phyloP scores from a whole-genome alignment of 768 basidiomycete species.

The Kwoniella dejecticola region DNA sequence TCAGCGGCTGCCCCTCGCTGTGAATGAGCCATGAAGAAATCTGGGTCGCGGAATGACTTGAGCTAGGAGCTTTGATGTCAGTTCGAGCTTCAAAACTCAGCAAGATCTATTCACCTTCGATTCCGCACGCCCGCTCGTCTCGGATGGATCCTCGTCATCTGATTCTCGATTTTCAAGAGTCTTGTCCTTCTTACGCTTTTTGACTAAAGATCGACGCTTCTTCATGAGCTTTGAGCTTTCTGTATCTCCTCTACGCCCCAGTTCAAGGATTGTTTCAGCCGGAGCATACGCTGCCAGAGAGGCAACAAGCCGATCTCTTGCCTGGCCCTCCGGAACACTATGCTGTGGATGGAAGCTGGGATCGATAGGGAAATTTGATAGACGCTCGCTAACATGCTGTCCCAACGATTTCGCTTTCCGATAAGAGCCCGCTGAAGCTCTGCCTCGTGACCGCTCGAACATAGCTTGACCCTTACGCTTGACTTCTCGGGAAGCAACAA shows the following conservation, averaged over 20 bases:
- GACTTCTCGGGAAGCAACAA: slow-evolving; percentile 71
- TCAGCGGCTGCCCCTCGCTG: slow-evolving; percentile 85
- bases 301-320: slow-evolving; percentile 68
- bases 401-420: slow-evolving; percentile 84
- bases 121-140: slow-evolving; percentile 54
- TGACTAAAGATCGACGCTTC: slow-evolving; percentile 75
- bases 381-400: slow-evolving; percentile 66
- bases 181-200: neutral
- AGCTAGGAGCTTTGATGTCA: slow-evolving; percentile 17
- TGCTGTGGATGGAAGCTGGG: slow-evolving; percentile 65
- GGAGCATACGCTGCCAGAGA: slow-evolving; percentile 82
- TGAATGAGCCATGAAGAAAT: slow-evolving; percentile 89
- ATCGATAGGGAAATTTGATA: slow-evolving; percentile 60
- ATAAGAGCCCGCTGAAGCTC: slow-evolving; percentile 76
- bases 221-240: slow-evolving; percentile 79
- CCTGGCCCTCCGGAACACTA: slow-evolving; percentile 59
- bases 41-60: slow-evolving; percentile 69
- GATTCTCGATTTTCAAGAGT: neutral
- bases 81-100: neutral
- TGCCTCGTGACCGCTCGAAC: slow-evolving; percentile 92
- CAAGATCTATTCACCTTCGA: neutral
- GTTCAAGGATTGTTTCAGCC: slow-evolving; percentile 85
- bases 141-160: neutral
- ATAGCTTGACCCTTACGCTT: slow-evolving; percentile 86
- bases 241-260: slow-evolving; percentile 70